Base-by-base conservation (phyloP, 1,284 basidiomycete species). In the Ceratobasidium sp. region DNA sequence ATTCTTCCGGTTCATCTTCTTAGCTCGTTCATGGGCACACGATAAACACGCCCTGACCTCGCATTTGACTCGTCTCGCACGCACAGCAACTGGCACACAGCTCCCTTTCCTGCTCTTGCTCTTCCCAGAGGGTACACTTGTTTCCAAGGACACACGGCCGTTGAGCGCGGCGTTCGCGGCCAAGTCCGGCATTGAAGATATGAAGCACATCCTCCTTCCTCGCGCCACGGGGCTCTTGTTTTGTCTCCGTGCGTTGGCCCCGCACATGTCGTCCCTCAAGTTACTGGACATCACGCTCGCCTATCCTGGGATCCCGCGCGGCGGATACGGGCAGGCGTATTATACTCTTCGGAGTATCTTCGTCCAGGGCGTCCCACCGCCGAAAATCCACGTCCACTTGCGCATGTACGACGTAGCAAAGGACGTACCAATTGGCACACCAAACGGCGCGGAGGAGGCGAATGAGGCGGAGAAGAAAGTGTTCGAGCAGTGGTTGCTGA, bases 81-180 rank as follows among this genome's bases (percentile, higher is more conserved):
- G 85, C 73, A 86, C 86, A 44, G 89, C 90, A 15, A 88, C 91
- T 79, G 84, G 86, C 66, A 85, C 89, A 79, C 87, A 91, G 73
- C 88, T 87, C 29, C 93, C 94, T 0, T 85, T 98, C 47, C 91
- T 92, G 76, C 89, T 97, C 78, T 85, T 98, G 60, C 87, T 98
- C 59, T 98, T 96, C 81, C 96, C 96, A 0, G 96, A 98, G 82
- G 96, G 96, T 17, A 98, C 96, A 0, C 89, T 98, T 51, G 91
- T 95, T 11, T 94, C 92, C 80, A 87, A 89, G 72, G 85, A 95
- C 77, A 98, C 96, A 1, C 85, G 94, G 57, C 93, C 93, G 0
- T 87, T 93, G 77, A 96, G 93, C 83, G 89, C 89, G 82, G 92
- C 91, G 78, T 98, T 91, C 80, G 93, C 94, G 11, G 90, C 94